Conservation (phyloP, 1,284 basidiomycete species). For the Kalmanozyma brasiliensis region DNA sequence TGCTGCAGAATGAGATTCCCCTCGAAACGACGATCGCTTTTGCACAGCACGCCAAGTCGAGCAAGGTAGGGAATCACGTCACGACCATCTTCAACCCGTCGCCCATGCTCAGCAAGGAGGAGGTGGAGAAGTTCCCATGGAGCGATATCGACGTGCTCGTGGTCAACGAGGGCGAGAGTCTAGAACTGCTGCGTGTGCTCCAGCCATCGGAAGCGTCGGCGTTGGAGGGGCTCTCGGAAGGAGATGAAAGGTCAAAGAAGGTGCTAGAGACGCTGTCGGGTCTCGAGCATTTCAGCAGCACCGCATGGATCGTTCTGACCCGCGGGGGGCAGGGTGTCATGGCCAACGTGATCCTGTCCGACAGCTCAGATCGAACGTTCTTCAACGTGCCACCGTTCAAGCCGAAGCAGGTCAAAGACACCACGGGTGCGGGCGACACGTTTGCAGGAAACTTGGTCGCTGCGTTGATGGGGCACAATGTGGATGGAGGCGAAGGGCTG, state of each 20-base stretch:
- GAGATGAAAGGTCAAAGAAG: slow-evolving; percentile 20
- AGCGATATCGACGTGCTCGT: slow-evolving; percentile 70
- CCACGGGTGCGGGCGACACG: slow-evolving; percentile 67
- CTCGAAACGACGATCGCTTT: slow-evolving; percentile 70
- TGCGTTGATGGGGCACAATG: slow-evolving; percentile 51
- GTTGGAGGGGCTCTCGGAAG: slow-evolving; percentile 20
- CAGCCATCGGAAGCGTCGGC: slow-evolving; percentile 4
- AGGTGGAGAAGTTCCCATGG: slow-evolving; percentile 71
- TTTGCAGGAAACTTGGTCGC: slow-evolving; percentile 64
- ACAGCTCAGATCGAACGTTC: slow-evolving; percentile 18
- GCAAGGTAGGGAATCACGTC: slow-evolving; percentile 16
- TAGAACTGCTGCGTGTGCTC: slow-evolving; percentile 62
- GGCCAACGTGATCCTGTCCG: slow-evolving; percentile 44
- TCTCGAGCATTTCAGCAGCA: slow-evolving; percentile 27
- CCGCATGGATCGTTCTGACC: slow-evolving; percentile 63
- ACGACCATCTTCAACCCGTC: slow-evolving; percentile 72
- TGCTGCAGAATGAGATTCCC: slow-evolving; percentile 74
- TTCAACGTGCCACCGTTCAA: slow-evolving; percentile 49
- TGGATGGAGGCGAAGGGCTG: slow-evolving; percentile 15
- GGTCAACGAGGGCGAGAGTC: slow-evolving; percentile 72
- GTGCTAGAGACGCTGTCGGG: slow-evolving; percentile 44
- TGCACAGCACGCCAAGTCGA: slow-evolving; percentile 54
- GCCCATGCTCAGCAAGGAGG: slow-evolving; percentile 70
- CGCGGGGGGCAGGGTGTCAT: slow-evolving; percentile 56
- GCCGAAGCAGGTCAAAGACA: slow-evolving; percentile 58